Conservation (phyloP, 2,329 filamentous ascomycete species). For the Lachnellula arida region DNA sequence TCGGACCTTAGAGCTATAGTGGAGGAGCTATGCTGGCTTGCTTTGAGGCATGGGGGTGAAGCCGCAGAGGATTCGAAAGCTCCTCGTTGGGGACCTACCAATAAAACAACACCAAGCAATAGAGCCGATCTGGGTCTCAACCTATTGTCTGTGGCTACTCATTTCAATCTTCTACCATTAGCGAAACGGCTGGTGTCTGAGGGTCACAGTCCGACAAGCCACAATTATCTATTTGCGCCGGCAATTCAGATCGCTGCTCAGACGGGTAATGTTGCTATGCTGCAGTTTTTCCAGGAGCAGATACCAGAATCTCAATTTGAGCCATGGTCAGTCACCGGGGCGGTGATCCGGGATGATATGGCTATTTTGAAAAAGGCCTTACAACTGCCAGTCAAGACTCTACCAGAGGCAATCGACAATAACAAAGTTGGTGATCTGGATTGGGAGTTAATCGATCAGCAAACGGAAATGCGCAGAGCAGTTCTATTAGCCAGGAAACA, state of each 20-base stretch:
- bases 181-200: not conserved
- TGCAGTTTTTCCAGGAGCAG: not conserved
- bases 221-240: constrained; percentile 1
- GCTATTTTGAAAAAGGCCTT: not conserved
- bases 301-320: not conserved
- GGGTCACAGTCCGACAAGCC: not conserved
- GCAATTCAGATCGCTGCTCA: not conserved
- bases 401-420: not conserved
- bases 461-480: not conserved
- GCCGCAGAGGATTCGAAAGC: not conserved
- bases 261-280: not conserved
- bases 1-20: not conserved
- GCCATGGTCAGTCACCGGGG: not conserved
- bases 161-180: not conserved
- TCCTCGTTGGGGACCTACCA: not conserved
- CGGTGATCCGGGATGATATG: not conserved
- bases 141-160: not conserved
- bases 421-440: not conserved
- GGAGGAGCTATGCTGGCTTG: not conserved
- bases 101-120: not conserved
- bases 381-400: not conserved
- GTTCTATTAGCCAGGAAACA: not conserved
- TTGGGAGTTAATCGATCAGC: not conserved
- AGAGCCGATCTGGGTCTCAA: not conserved
- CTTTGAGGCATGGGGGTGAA: not conserved